These are phyloP conservation scores for Viridothelium virens DNA, from an alignment of 495 filamentous ascomycete species.

Conservation along the genomic window DNA sequence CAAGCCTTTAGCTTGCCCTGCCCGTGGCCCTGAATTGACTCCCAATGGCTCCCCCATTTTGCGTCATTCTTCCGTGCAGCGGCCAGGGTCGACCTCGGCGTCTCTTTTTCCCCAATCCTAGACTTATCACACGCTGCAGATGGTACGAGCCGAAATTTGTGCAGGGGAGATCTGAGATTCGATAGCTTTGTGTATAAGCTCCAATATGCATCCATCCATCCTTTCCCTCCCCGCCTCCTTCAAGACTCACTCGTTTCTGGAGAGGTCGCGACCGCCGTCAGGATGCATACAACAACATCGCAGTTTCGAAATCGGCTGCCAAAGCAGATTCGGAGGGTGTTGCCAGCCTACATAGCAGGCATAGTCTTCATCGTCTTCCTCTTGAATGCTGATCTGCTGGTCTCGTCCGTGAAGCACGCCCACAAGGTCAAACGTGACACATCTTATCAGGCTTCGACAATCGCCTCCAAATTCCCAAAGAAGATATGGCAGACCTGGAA, in stretches of 20 bases:
- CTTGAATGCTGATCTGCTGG: slow-evolving; percentile 7
- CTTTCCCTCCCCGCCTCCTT: neutral
- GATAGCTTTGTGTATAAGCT: slow-evolving; percentile 10
- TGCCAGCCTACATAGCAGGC: slow-evolving; percentile 11
- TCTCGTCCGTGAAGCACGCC: slow-evolving; percentile 15
- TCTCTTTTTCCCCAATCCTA: neutral
- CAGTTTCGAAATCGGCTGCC: slow-evolving; percentile 8
- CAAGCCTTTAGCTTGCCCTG: too few species aligned
- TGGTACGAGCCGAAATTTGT: neutral
- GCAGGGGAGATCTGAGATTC: neutral
- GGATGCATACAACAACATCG: slow-evolving; percentile 10
- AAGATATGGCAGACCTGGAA: slow-evolving; percentile 68
- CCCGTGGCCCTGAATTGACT: neutral
- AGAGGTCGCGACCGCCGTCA: slow-evolving; percentile 1
- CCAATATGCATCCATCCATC: slow-evolving; percentile 2
- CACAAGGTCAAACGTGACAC: slow-evolving; percentile 12
- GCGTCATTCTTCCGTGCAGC: neutral
- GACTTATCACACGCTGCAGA: neutral
- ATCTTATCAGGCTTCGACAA: neutral
- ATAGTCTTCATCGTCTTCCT: slow-evolving; percentile 3
- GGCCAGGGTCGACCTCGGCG: slow-evolving; percentile 1
- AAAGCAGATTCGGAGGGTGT: slow-evolving; percentile 12
- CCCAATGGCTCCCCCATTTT: neutral
- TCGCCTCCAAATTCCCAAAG: slow-evolving; percentile 17
- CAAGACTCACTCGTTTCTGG: slow-evolving; percentile 1